These are phyloP conservation scores for Stromatinia cepivora DNA, from an alignment of 2,329 filamentous ascomycete species.

Conservation along the genomic window DNA sequence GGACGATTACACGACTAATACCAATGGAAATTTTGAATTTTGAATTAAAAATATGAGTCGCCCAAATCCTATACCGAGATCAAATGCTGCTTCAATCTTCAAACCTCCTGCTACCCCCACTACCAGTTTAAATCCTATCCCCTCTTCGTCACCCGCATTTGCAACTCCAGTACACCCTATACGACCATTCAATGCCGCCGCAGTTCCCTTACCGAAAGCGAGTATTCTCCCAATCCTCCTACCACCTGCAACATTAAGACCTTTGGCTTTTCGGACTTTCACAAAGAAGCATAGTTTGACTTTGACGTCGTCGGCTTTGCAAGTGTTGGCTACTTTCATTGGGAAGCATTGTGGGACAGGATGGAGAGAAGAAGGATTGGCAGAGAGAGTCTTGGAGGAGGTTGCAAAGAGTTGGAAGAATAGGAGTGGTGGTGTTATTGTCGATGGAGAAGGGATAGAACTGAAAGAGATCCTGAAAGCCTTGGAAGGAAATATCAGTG, in stretches of 20 bases:
- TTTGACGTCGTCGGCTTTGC: conserved; percentile 81
- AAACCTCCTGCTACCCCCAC: conserved; percentile 35
- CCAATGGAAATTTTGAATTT: not conserved
- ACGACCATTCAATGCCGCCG: conserved; percentile 52
- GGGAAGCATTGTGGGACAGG: conserved; percentile 91
- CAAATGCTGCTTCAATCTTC: conserved; percentile 38
- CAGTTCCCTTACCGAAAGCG: conserved; percentile 34
- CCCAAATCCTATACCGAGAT: conserved; percentile 31
- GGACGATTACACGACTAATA: not conserved
- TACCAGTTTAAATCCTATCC: conserved; percentile 57
- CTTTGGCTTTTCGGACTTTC: conserved; percentile 90
- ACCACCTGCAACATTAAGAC: conserved; percentile 80
- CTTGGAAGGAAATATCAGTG: conserved; percentile 83
- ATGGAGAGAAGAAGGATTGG: conserved; percentile 94
- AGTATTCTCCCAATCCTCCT: conserved; percentile 82
- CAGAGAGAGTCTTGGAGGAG: conserved; percentile 90
- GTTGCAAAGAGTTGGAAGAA: conserved; percentile 91
- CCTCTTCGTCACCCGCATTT: conserved; percentile 88
- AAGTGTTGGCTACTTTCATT: conserved; percentile 83
- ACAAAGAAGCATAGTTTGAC: conserved; percentile 98
- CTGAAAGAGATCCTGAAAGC: conserved; percentile 81
- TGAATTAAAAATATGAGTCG: conserved; percentile 33
- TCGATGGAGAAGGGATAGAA: conserved; percentile 75
- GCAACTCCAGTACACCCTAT: conserved; percentile 82
- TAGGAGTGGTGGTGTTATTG: conserved; percentile 82